phyloP scores from a whole-genome alignment of 306 rosid genomes.

The Erythrophleum fordii region DNA sequence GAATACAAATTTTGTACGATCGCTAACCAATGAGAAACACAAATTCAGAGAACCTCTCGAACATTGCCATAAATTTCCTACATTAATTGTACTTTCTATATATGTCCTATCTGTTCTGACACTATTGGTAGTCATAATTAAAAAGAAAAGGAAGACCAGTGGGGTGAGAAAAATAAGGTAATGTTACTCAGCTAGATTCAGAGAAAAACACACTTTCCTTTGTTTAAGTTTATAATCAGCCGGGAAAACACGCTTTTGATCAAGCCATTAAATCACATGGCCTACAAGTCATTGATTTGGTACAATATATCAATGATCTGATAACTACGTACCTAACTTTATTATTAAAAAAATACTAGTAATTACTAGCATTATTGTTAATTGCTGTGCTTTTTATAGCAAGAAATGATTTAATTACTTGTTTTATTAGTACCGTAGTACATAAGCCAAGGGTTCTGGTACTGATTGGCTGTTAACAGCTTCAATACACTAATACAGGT shows the following conservation, averaged over 20 bases:
- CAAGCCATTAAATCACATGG: not conserved
- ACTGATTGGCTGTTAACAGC: not conserved
- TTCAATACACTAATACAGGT: not conserved
- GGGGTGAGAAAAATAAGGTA: not conserved
- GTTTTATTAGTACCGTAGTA: not conserved
- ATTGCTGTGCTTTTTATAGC: not conserved
- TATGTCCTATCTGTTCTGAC: conserved; percentile 26
- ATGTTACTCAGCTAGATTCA: not conserved
- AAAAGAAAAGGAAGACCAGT: not conserved
- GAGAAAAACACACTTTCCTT: not conserved
- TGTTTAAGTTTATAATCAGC: not conserved
- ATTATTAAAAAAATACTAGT: not conserved
- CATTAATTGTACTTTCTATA: conserved; percentile 36
- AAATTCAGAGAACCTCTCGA: conserved; percentile 15
- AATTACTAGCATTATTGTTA: not conserved
- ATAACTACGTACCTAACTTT: not conserved
- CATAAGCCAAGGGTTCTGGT: not conserved
- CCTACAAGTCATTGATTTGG: not conserved
- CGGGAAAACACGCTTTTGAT: not conserved
- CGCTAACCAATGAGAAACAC: not conserved
- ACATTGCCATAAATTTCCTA: not conserved
- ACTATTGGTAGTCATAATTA: conserved; percentile 13
- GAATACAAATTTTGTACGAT: conserved; percentile 39
- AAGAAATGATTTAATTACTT: not conserved
- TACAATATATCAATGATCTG: not conserved